phyloP scores from a whole-genome alignment of 352 stramenopile species.

The Phytophthora capsici region DNA sequence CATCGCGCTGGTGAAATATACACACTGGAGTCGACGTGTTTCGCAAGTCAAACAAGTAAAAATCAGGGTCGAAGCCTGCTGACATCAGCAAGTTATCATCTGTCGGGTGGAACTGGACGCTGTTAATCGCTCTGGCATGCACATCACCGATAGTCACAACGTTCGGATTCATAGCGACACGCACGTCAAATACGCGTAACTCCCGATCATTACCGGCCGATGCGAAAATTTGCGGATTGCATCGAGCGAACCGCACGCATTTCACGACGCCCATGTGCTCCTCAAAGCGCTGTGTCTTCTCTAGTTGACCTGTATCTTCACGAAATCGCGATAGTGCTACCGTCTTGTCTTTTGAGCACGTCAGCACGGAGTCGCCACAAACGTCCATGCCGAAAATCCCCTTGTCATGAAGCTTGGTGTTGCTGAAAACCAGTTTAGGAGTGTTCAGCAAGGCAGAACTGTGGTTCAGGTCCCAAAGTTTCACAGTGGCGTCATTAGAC shows the following conservation, averaged over 20 bases:
- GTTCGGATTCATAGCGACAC: slow-evolving; percentile 10
- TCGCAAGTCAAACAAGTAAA: slow-evolving; percentile 61
- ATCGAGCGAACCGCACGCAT: slow-evolving; percentile 43
- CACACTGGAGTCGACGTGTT: slow-evolving; percentile 39
- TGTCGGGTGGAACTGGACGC: slow-evolving; percentile 57
- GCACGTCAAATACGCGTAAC: slow-evolving; percentile 49
- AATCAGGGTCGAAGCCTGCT: slow-evolving; percentile 52
- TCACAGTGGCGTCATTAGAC: slow-evolving; percentile 57
- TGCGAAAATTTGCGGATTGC: slow-evolving; percentile 35
- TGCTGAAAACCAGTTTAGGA: slow-evolving; percentile 38
- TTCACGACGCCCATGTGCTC: slow-evolving; percentile 59
- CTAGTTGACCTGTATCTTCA: slow-evolving; percentile 15
- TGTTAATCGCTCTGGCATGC: slow-evolving; percentile 59
- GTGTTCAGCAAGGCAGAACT: slow-evolving; percentile 23
- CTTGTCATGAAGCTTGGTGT: slow-evolving; percentile 42
- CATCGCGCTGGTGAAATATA: slow-evolving; percentile 35
- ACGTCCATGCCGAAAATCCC: slow-evolving; percentile 64
- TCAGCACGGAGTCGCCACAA: slow-evolving; percentile 36
- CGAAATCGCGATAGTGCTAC: slow-evolving; percentile 45
- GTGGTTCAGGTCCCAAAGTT: slow-evolving; percentile 65
- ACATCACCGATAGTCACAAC: slow-evolving; percentile 14
- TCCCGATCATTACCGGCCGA: slow-evolving; percentile 57
- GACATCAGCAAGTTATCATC: slow-evolving; percentile 52
- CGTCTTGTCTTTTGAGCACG: slow-evolving; percentile 60
- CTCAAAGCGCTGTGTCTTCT: slow-evolving; percentile 36